Evolutionary conservation across 495 filamentous ascomycete species (phyloP).

Genomic region (Tuber indicum): DNA sequence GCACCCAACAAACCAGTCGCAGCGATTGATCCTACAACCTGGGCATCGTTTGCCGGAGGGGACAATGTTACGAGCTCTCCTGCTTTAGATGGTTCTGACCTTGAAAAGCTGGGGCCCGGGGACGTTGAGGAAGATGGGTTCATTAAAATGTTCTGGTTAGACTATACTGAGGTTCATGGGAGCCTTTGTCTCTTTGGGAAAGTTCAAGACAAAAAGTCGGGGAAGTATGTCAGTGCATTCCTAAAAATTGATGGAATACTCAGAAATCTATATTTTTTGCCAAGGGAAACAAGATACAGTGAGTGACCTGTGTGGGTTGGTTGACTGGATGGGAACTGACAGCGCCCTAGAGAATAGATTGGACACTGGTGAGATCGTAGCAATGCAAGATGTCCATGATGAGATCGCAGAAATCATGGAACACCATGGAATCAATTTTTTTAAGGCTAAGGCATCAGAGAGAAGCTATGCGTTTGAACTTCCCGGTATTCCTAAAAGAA

Average conservation of each 20-base stretch:
- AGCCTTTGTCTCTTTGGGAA: constrained; percentile 93
- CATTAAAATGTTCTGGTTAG: constrained; percentile 91
- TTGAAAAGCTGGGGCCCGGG: constrained; percentile 73
- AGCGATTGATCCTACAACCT: constrained; percentile 68
- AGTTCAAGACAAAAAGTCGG: constrained; percentile 80
- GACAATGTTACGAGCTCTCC: constrained; percentile 74
- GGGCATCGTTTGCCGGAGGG: constrained; percentile 80
- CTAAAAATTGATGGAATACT: constrained; percentile 93
- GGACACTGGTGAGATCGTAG: constrained; percentile 71
- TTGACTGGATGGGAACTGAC: constrained; percentile 2
- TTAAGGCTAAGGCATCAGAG: constrained; percentile 84
- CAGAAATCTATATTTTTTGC: constrained; percentile 87
- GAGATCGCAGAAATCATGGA: constrained; percentile 84
- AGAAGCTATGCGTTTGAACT: constrained; percentile 96
- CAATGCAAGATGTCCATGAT: constrained; percentile 80
- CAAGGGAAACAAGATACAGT: constrained; percentile 61
- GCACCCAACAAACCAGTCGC: constrained; percentile 44
- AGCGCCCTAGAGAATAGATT: constrained; percentile 50
- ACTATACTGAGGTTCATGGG: constrained; percentile 90
- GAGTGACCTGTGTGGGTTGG: constrained; percentile 5
- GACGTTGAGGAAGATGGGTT: constrained; percentile 89
- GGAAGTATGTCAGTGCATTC: constrained; percentile 78
- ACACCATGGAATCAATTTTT: constrained; percentile 70
- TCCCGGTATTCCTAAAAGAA: constrained; percentile 75
- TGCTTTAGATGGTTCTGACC: constrained; percentile 53